Evolutionary conservation across 1,139 yeast genomes (phyloP), one percentile per base, ranked within the genome.

Genomic region (Yamadazyma diospyri): DNA sequence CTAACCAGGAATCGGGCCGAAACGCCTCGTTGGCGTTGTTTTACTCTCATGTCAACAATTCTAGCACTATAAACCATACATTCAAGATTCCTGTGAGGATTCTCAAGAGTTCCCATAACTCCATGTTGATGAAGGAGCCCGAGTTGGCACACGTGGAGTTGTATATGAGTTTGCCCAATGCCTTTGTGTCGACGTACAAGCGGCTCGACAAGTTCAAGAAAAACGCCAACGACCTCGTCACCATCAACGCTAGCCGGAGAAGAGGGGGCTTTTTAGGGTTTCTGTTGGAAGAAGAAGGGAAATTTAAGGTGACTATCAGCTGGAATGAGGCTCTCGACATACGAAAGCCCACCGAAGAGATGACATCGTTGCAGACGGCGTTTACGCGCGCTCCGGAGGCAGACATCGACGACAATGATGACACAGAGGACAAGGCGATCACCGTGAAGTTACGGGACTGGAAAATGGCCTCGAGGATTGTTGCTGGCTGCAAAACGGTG

Each of bases 11-110:
- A 8, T 37, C 46, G 13, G 29, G 34, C 5, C 53, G 78, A 27
- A 61, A 71, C 2, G 81, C 80, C 0, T 66, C 72, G 9, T 54
- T 79, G 33, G 77, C 80, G 0, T 44, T 79, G 6, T 69, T 63
- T 42, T 79, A 76, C 47, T 41, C 74, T 36, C 53, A 63, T 46
- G 45, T 56, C 21, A 56, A 57, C 34, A 39, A 46, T 17, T 57
- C 53, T 37, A 46, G 64, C 17, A 47, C 63, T 2, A 61, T 78
- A n/a, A 69, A 69, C 39, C 83, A 78, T 43, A 71, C 79, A 7
- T 78, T 78, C 46, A 67, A 71, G 29, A 71, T 79, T 20, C 83
- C 85, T 0, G 78, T 75, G 3, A 59, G 74, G 41, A 61, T 78
- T 27, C 47, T 78, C 39, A 69, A 72, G 43, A 59, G 58, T 42